These are phyloP conservation scores for Aspergillus udagawae DNA, from an alignment of 2,329 filamentous ascomycete species.

Conservation along the genomic window DNA sequence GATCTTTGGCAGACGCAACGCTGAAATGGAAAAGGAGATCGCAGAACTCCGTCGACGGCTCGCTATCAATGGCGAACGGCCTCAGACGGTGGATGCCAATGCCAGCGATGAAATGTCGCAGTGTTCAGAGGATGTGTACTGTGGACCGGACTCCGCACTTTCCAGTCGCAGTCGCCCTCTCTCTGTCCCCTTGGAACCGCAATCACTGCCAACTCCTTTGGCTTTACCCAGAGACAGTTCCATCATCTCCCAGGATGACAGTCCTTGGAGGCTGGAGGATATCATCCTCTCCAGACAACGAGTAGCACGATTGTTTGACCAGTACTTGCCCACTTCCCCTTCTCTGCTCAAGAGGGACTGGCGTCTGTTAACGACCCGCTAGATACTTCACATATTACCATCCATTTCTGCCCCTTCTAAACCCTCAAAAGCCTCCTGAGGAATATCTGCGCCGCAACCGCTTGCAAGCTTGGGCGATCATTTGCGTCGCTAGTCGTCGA, in stretches of 20 bases:
- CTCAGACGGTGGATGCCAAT: conserved; percentile 21
- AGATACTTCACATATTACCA: conserved; percentile 63
- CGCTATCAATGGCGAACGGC: conserved; percentile 29
- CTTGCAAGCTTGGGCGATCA: conserved; percentile 61
- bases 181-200: conserved; percentile 31
- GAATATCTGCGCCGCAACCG: conserved; percentile 55
- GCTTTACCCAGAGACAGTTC: conserved; percentile 30
- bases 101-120: conserved; percentile 29
- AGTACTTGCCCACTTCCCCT: conserved; percentile 25
- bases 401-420: conserved; percentile 59
- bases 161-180: conserved; percentile 26
- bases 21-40: conserved; percentile 58
- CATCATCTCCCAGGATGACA: conserved; percentile 34
- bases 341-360: not conserved
- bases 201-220: conserved; percentile 30
- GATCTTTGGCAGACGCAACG: conserved; percentile 50
- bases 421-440: conserved; percentile 51
- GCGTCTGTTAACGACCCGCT: conserved; percentile 25
- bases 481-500: conserved; percentile 58
- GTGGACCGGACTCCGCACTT: conserved; percentile 26
- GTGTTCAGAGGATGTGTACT: conserved; percentile 33
- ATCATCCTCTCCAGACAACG: conserved; percentile 35
- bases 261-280: conserved; percentile 49
- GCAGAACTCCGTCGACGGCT: conserved; percentile 45
- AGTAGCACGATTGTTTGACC: conserved; percentile 42